phyloP scores from a whole-genome alignment of 2,329 filamentous ascomycete species.

The Aspergillus sp. region DNA sequence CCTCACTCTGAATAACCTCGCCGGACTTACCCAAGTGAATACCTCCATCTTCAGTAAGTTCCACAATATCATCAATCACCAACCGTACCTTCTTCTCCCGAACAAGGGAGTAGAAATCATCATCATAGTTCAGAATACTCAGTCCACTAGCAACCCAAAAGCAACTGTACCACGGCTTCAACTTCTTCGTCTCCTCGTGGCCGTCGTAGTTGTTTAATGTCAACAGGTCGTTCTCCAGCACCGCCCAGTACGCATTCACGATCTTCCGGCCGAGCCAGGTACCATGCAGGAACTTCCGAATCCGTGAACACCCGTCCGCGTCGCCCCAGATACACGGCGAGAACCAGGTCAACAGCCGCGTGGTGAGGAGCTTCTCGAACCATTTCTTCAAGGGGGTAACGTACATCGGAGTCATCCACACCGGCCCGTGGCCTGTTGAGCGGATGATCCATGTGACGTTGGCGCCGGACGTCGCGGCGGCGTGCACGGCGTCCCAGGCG shows the following conservation, averaged over 20 bases:
- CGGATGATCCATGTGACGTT: constrained; percentile 49
- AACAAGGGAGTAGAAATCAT: constrained; percentile 60
- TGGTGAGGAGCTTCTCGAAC: constrained; percentile 68
- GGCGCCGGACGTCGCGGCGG: constrained; percentile 55
- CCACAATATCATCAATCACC: constrained; percentile 56
- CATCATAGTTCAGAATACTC: constrained; percentile 63
- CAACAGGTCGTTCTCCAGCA: constrained; percentile 53
- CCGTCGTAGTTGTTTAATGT: constrained; percentile 49
- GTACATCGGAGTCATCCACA: constrained; percentile 50
- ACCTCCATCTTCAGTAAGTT: constrained; percentile 54
- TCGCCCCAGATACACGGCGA: constrained; percentile 72
- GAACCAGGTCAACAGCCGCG: constrained; percentile 71
- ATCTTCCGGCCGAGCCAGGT: constrained; percentile 54
- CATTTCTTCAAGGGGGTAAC: constrained; percentile 69
- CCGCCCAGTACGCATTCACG: constrained; percentile 56
- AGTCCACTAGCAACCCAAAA: constrained; percentile 60
- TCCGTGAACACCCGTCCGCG: constrained; percentile 56
- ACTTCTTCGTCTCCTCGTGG: constrained; percentile 47
- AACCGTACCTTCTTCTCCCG: constrained; percentile 56
- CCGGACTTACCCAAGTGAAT: constrained; percentile 60
- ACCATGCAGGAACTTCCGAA: constrained; percentile 52
- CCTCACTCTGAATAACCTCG: constrained; percentile 57
- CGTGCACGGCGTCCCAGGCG: constrained; percentile 64
- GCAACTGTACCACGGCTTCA: constrained; percentile 48
- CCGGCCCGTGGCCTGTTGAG: constrained; percentile 43